Base-by-base conservation (phyloP, 768 basidiomycete species). In the Cystoderma amianthinum region DNA sequence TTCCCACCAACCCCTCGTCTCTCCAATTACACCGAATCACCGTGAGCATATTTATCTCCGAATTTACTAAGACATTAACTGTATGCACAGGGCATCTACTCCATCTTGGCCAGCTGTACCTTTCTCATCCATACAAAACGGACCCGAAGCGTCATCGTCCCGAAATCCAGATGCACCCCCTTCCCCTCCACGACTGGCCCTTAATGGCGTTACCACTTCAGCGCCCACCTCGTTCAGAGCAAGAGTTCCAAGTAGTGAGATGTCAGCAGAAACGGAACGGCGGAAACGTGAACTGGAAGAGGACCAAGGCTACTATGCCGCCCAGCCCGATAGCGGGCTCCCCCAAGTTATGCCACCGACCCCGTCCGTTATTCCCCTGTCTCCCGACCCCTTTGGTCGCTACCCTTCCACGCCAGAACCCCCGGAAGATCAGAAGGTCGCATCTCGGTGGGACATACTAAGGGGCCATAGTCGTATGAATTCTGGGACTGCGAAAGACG, bases 361-460 rank as follows among this genome's bases (percentile, higher is more conserved):
- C 32, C 79, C 80, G 1, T 82, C 84, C 16, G 53, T 82, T n/a
- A 84, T 89, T 42, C 88, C 88, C 28, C 65, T 88, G n/a, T 85
- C 85, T 7, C 84, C 87, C 5, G 87, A 90, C 61, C 87, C 87
- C 19, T 89, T 90, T 52, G 80, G 82, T 9, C 73, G 85, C 19
- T 82, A 74, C 51, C 69, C 85, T 22, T 86, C 84, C 2, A 49
- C 65, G 13, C 57, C 66, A 20, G 51, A 62, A 21, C 39, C 47
- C 11, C 44, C 49, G 18, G 46, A 42, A 15, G 30, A 50, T 36
- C 49, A 48, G 42, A 58, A 60, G 24, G 50, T 67, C n/a, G 44
- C 33, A 21, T 53, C 65, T 3, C 68, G 72, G 43, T 75, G 76
- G 76, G 72, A 76, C 15, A 49, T 56, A 19, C 52, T 55, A 20